Evolutionary conservation across 352 stramenopile genomes (phyloP).

Genomic region (Globisporangium canariense): DNA sequence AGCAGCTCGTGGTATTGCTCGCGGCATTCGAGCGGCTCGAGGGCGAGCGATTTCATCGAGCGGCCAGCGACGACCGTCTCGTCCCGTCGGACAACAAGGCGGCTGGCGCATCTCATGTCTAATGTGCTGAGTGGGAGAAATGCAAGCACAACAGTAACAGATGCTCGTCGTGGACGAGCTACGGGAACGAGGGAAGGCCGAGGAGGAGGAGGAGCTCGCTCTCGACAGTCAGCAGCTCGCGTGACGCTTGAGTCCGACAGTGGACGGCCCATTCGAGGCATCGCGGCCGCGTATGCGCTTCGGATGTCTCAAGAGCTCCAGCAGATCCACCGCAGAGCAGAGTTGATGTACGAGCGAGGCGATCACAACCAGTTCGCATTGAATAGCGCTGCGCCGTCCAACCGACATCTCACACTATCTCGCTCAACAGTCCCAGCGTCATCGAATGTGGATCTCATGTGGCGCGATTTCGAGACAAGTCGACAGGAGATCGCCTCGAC

Average conservation of each 20-base stretch:
- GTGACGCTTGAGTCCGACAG: conserved; percentile 30
- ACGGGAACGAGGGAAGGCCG: conserved; percentile 4
- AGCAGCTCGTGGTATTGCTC: conserved; percentile 72
- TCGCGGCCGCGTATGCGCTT: conserved; percentile 64
- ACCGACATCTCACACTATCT: conserved; percentile 12
- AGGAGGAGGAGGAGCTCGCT: conserved; percentile 12
- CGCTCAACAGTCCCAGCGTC: conserved; percentile 24
- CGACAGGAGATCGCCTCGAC: conserved; percentile 38
- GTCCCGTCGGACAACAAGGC: conserved; percentile 48
- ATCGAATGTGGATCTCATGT: conserved; percentile 45
- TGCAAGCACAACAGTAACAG: background rate
- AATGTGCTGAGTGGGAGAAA: conserved; percentile 41
- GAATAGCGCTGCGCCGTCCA: conserved; percentile 23
- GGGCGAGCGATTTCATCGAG: conserved; percentile 55
- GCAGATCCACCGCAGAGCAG: conserved; percentile 59
- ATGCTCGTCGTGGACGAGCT: conserved; percentile 8
- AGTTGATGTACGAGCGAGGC: conserved; percentile 71
- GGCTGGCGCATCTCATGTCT: conserved; percentile 74
- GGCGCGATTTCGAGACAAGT: conserved; percentile 54
- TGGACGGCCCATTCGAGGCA: conserved; percentile 47
- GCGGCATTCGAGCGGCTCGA: conserved; percentile 29
- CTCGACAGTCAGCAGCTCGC: conserved; percentile 9
- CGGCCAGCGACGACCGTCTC: conserved; percentile 59
- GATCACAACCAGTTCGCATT: conserved; percentile 45
- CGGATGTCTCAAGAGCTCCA: conserved; percentile 78